Percentiles rank a stretch among this genome's conserved stretches.
phyloP scores from a whole-genome alignment of 192 early-diverging fungal species.

The Entomortierella beljakovae region DNA sequence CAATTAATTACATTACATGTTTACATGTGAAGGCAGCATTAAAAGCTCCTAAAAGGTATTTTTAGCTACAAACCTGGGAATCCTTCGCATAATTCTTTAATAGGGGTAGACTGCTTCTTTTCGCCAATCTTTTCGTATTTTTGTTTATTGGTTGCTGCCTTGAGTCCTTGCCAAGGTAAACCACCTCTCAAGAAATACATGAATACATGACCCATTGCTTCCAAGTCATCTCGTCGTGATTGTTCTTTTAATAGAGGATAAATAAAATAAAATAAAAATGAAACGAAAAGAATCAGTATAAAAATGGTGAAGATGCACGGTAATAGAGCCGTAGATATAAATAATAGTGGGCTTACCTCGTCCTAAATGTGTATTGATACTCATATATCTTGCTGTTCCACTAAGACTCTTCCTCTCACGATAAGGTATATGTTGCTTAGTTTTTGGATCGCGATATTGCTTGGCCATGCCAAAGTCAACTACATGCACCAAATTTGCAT shows the following conservation, averaged over 20 bases:
- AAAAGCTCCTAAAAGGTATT: too few relatives aligned
- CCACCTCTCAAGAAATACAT: constrained; percentile 97
- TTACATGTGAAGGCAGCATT: too few relatives aligned
- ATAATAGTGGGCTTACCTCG: constrained; percentile 65
- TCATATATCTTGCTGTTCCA: constrained; percentile 98
- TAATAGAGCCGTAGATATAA: neutral
- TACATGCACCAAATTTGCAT: constrained; percentile 81
- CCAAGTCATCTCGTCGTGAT: constrained; percentile 96
- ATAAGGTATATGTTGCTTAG: constrained; percentile 97
- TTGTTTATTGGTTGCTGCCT: constrained; percentile 98
- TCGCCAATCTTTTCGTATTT: constrained; percentile 99
- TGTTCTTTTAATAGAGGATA: too few relatives aligned
- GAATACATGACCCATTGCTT: constrained; percentile 98
- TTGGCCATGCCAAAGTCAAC: constrained; percentile 99
- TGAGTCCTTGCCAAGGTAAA: constrained; percentile 98
- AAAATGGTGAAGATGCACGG: neutral
- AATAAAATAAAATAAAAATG: constrained; percentile 7
- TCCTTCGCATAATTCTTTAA: constrained; percentile 92
- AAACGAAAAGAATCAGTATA: neutral
- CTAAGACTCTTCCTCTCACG: constrained; percentile 94
- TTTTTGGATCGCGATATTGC: constrained; percentile 96
- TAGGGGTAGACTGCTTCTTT: constrained; percentile 91
- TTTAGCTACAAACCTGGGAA: constrained; percentile 85
- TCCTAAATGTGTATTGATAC: constrained; percentile 97
- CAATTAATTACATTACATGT: too few relatives aligned